phyloP scores from a whole-genome alignment of 2,329 filamentous ascomycete genomes.

The Lithohypha guttulata region DNA sequence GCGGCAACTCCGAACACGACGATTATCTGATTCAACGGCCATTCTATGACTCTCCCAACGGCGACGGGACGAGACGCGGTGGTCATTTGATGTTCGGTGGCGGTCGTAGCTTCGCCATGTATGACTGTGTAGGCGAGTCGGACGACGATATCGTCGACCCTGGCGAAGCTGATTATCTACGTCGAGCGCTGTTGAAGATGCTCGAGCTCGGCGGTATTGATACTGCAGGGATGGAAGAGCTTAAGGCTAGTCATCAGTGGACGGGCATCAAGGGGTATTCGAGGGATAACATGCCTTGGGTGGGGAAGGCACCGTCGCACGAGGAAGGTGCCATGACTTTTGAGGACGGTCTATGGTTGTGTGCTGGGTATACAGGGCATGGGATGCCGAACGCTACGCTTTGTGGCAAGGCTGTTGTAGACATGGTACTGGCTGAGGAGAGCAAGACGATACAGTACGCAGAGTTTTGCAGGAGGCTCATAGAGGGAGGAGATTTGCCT shows the following conservation, averaged over 20 bases:
- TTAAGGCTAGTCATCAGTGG: constrained; percentile 26
- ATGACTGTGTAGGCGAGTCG: constrained; percentile 37
- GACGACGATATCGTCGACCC: constrained; percentile 42
- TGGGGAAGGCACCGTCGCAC: constrained; percentile 39
- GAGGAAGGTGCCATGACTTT: constrained; percentile 21
- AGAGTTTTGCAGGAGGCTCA: constrained; percentile 10
- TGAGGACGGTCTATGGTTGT: constrained; percentile 41
- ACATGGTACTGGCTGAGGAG: constrained; percentile 10
- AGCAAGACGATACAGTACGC: background rate
- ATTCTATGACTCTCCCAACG: constrained; percentile 4
- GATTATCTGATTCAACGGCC: constrained; percentile 57
- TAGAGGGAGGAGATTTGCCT: constrained; percentile 26
- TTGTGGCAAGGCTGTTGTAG: constrained; percentile 17
- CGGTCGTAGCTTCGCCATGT: constrained; percentile 32
- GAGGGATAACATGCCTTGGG: constrained; percentile 40
- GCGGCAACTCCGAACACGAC: constrained; percentile 46
- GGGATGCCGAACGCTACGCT: constrained; percentile 44
- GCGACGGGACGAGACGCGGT: background rate
- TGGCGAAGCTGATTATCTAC: constrained; percentile 32
- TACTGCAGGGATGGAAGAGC: constrained; percentile 21
- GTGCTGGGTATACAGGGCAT: constrained; percentile 54
- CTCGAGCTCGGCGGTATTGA: constrained; percentile 30
- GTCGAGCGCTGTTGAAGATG: constrained; percentile 28
- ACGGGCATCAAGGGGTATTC: constrained; percentile 44
- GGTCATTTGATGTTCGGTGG: constrained; percentile 51